phyloP scores from a whole-genome alignment of 2,329 filamentous ascomycete genomes.

The Samsoniella hepiali region DNA sequence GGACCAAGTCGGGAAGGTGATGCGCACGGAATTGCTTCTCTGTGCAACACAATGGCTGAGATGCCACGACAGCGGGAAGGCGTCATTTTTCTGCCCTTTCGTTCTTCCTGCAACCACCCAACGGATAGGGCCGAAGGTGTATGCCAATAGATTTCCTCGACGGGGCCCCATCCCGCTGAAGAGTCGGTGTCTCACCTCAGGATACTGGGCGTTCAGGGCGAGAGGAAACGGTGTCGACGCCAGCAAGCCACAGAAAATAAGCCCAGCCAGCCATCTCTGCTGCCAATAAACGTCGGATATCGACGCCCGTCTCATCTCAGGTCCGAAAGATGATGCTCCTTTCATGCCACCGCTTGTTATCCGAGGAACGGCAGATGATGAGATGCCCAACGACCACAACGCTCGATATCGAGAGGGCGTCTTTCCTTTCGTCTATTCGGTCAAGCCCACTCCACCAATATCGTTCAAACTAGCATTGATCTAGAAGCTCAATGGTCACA shows the following conservation, averaged over 20 bases:
- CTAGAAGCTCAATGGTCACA: constrained; percentile 3
- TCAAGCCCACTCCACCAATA: background rate
- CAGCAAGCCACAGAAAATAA: background rate
- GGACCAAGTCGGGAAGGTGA: constrained; percentile 10
- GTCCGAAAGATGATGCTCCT: background rate
- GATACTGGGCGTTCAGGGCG: background rate
- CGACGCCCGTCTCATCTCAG: constrained; percentile 1
- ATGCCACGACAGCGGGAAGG: background rate
- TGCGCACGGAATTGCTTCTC: background rate
- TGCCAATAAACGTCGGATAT: constrained; percentile 1
- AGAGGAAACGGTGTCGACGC: background rate
- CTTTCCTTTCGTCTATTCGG: background rate
- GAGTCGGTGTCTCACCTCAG: background rate
- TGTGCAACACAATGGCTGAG: background rate
- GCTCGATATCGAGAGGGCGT: background rate
- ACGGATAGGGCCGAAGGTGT: background rate
- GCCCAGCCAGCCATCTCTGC: background rate
- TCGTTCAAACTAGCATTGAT: constrained; percentile 4
- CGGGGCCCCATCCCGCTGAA: background rate
- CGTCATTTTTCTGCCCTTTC: background rate
- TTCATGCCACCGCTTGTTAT: background rate
- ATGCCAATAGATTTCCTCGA: background rate
- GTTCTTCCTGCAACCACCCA: background rate
- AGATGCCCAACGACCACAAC: too few species aligned
- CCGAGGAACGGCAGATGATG: background rate